Evolutionary conservation across 331 rosid species (phyloP).

Genomic region (Spiraea crenata): DNA sequence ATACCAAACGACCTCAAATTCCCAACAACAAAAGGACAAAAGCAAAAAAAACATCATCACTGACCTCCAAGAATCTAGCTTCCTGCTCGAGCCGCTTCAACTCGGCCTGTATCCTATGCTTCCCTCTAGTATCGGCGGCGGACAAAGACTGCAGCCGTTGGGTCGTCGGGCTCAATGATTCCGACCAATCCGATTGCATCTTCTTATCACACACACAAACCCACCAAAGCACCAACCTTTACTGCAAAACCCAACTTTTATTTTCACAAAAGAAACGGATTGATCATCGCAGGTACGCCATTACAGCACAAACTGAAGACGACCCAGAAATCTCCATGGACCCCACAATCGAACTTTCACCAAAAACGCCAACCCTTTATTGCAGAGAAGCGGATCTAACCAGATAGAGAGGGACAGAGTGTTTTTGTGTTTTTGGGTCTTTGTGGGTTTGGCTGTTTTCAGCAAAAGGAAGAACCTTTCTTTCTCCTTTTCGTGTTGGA

Average conservation of each 20-base stretch:
- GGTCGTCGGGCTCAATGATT: conserved; percentile 56
- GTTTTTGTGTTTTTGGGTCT: conserved; percentile 24
- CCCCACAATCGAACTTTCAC: conserved; percentile 36
- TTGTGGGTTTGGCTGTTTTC: conserved; percentile 32
- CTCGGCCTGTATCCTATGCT: conserved; percentile 84
- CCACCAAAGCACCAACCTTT: conserved; percentile 23
- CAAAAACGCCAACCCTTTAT: conserved; percentile 23
- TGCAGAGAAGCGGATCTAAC: conserved; percentile 36
- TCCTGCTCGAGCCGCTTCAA: conserved; percentile 84
- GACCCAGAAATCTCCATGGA: conserved; percentile 49
- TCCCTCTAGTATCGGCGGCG: conserved; percentile 79
- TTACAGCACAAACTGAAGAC: conserved; percentile 23
- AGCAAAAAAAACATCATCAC: not conserved
- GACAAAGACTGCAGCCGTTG: conserved; percentile 67
- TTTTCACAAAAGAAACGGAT: conserved; percentile 12
- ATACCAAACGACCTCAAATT: not conserved
- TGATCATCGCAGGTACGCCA: conserved; percentile 34
- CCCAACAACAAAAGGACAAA: not conserved
- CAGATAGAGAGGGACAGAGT: conserved; percentile 19
- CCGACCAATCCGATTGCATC: conserved; percentile 66
- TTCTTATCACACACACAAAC: conserved; percentile 22
- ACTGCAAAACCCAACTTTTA: conserved; percentile 11
- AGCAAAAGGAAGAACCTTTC: conserved; percentile 12
- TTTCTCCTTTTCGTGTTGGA: conserved; percentile 21
- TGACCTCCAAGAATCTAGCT: conserved; percentile 83